Conservation (phyloP, 164 flowering plant genomes). For the Tetracentron sinense region DNA sequence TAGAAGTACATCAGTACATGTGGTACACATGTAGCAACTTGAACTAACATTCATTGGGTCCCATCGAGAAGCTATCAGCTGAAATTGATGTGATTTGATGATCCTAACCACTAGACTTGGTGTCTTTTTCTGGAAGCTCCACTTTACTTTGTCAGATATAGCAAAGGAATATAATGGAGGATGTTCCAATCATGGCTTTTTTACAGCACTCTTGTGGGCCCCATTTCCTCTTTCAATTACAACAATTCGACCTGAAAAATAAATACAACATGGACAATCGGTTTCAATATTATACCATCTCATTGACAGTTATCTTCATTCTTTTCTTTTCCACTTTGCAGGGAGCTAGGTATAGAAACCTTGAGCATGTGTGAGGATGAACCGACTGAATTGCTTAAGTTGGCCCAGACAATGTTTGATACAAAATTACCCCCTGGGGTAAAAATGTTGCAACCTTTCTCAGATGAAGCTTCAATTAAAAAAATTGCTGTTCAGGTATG, state of each 20-base stretch:
- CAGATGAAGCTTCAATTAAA: conserved; percentile 81
- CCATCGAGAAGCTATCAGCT: neutral
- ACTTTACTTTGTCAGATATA: neutral
- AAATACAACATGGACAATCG: no score
- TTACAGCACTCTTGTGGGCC: no score
- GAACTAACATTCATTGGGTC: neutral
- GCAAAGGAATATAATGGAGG: no score
- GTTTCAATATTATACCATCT: neutral
- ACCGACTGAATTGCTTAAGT: conserved; percentile 56
- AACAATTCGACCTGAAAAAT: no score
- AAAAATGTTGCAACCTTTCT: conserved; percentile 71
- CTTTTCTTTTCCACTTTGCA: conserved; percentile 14
- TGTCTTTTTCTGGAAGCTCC: neutral
- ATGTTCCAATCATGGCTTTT: no score
- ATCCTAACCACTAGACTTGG: neutral
- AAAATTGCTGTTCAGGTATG: conserved; percentile 71
- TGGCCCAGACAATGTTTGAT: conserved; percentile 88
- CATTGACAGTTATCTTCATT: neutral
- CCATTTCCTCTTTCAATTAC: no score
- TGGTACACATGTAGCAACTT: neutral
- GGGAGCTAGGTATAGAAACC: conserved; percentile 88
- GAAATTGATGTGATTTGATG: neutral
- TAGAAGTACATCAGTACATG: neutral
- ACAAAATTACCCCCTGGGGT: conserved; percentile 91
- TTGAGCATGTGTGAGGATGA: conserved; percentile 51